Base-by-base conservation (phyloP, 768 basidiomycete genomes). In the Tephrocybe sp. region DNA sequence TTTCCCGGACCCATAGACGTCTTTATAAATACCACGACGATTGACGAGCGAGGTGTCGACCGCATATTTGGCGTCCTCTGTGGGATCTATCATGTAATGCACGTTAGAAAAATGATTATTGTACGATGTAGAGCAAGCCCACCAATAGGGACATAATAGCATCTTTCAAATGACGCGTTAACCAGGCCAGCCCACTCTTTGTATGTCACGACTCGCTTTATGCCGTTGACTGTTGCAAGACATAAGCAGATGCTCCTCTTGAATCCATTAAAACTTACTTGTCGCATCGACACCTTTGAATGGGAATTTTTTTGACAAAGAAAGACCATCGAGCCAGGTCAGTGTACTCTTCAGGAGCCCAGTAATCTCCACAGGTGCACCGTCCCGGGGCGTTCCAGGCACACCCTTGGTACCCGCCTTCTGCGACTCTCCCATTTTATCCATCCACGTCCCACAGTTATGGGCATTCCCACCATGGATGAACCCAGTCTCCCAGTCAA, bases 401-500 rank as follows among this genome's bases (percentile, higher is more conserved):
- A 88, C 68, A 23, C 97, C 97, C 68, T 95, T 97, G 47, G 88
- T 98, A 1, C 93, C 92, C 4, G 97, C 96, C 60, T 84, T 90
- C 52, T 73, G 75, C 2, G 90, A 93, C 64, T 96, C 93, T 39
- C 97, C 97, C 92, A 95, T 95, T 78, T 96, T 96, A 73, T 96
- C 93, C 93, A 93, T 93, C 93, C 93, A 96, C 1, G 93, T 95
- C 10, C 93, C 93, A 64, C 93, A 95, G 60, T 96, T 96, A 61
- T 78, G 69, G 49, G 72, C 70, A 66, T 84, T 98, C 7, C 97
- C 97, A 22, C 97, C 97, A 52, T 83, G 75, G 58, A 96, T 82
- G 53, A 98, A 67, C 1, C 97, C 97, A 1, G 92, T 98, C 58
- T 79, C 75, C 97, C 97, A 99, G 66, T 99, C 94, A n/a, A 98